Evolutionary conservation across 163 green algal species (phyloP).

Genomic region (Scenedesmus sp.): DNA sequence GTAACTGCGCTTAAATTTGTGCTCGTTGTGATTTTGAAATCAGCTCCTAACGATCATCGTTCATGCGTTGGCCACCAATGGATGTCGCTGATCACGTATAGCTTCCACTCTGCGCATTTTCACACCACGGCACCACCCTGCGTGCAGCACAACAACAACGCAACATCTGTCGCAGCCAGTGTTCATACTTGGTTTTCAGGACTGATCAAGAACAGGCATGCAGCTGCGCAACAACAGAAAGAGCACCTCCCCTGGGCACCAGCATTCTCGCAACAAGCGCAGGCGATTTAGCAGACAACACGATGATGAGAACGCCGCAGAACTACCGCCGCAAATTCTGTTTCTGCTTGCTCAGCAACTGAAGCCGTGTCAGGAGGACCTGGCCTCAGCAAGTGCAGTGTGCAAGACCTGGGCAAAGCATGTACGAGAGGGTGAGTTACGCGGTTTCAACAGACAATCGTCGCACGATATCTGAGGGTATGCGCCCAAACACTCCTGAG

Average conservation of each 20-base stretch:
- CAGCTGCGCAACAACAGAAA: neutral
- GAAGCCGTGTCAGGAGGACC: slow-evolving; percentile 13
- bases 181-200: neutral
- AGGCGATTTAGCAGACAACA: neutral
- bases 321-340: neutral
- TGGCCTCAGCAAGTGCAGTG: slow-evolving; percentile 17
- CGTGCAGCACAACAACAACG: neutral
- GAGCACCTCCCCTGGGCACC: neutral
- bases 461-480: neutral
- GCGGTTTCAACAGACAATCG: neutral
- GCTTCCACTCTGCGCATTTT: neutral
- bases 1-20: neutral
- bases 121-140: neutral
- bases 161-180: neutral
- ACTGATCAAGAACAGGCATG: neutral
- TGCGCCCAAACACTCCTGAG: neutral
- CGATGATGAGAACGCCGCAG: neutral
- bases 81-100: neutral
- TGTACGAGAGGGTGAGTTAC: slow-evolving; percentile 12
- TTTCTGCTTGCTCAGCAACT: slow-evolving; percentile 3
- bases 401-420: slow-evolving; percentile 30
- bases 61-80: neutral
- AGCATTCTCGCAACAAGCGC: neutral
- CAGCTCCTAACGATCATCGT: neutral
- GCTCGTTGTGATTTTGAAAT: neutral